Evolutionary conservation across 441 rosid species (phyloP).

Genomic region (Jatropha podagrica): DNA sequence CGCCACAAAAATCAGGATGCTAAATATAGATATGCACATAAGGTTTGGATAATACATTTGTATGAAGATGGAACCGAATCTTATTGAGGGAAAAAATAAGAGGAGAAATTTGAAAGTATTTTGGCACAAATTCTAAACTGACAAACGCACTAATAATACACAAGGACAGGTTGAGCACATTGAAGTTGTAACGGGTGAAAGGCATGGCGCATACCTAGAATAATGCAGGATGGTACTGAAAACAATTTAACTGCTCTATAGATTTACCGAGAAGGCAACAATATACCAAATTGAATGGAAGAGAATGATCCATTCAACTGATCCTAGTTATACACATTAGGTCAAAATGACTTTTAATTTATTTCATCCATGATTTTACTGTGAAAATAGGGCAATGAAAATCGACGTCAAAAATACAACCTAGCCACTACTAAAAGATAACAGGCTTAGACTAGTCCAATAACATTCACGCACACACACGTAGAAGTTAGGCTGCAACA

Average conservation of each 20-base stretch:
- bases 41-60: neutral
- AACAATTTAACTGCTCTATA: neutral
- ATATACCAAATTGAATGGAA: neutral
- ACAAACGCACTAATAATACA: neutral
- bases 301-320: neutral
- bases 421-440: neutral
- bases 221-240: neutral
- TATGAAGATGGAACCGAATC: neutral
- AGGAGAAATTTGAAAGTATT: neutral
- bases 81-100: neutral
- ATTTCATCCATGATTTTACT: neutral
- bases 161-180: neutral
- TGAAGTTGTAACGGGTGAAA: neutral
- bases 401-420: neutral
- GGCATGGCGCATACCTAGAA: neutral
- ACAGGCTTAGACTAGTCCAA: neutral
- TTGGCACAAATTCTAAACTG: neutral
- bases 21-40: neutral
- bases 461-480: too few relatives aligned
- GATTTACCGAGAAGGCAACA: neutral
- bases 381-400: too few relatives aligned
- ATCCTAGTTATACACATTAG: too few relatives aligned
- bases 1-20: neutral
- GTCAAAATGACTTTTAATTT: neutral
- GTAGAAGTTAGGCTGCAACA: neutral